Evolutionary conservation across 805 yeast species (phyloP).

Genomic region (Hanseniaspora occidentalis): DNA sequence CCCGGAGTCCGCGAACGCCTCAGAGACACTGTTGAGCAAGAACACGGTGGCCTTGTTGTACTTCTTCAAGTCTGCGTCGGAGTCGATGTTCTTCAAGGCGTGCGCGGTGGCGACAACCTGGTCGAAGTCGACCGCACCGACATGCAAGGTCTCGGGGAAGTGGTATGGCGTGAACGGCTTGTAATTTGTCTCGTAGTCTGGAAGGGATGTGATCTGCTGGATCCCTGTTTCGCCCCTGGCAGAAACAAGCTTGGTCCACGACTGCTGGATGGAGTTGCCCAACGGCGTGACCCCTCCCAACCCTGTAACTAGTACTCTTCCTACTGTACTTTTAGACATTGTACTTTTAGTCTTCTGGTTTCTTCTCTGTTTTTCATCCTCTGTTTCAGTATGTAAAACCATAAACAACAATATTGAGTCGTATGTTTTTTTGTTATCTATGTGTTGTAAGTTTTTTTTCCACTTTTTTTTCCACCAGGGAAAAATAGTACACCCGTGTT

Average conservation of each 20-base stretch:
- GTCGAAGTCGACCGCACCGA: conserved; percentile 55
- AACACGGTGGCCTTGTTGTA: conserved; percentile 65
- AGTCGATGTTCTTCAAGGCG: conserved; percentile 21
- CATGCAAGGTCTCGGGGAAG: conserved; percentile 54
- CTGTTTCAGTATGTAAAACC: too few relatives aligned
- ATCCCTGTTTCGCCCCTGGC: conserved; percentile 44
- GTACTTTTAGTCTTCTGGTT: conserved; percentile 8
- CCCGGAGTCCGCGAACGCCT: conserved; percentile 63
- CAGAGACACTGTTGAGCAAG: conserved; percentile 62
- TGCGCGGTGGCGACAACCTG: conserved; percentile 28
- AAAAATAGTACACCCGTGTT: too few relatives aligned
- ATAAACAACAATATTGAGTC: too few relatives aligned
- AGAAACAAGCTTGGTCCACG: conserved; percentile 43
- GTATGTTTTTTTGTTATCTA: too few relatives aligned
- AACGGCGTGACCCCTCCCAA: conserved; percentile 78
- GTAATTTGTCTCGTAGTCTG: conserved; percentile 26
- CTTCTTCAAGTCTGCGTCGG: conserved; percentile 36
- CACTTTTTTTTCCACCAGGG: too few relatives aligned
- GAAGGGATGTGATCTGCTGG: conserved; percentile 34
- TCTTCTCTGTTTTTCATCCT: not conserved
- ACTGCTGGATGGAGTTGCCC: conserved; percentile 49
- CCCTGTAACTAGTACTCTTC: conserved; percentile 86
- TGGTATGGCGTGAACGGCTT: conserved; percentile 26
- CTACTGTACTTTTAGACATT: too few relatives aligned
- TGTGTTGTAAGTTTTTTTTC: too few relatives aligned